Conservation (phyloP, 2,329 filamentous ascomycete genomes). For the Basipetospora chlamydospora region DNA sequence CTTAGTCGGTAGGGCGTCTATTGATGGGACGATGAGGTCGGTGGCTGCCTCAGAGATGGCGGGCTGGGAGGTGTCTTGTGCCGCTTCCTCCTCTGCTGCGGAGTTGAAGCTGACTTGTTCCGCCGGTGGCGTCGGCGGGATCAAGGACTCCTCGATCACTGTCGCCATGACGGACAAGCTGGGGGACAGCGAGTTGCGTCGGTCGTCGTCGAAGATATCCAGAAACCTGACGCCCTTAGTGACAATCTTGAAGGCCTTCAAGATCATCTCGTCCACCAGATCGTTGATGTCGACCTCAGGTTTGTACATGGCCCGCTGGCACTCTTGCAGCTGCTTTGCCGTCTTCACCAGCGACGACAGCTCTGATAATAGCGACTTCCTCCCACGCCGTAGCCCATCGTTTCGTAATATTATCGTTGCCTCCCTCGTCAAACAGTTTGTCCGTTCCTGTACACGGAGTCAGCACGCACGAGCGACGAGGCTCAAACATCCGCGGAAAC, state of each 20-base stretch:
- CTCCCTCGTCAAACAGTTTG: constrained; percentile 75
- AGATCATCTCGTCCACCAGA: constrained; percentile 80
- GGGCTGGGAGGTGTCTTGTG: neutral
- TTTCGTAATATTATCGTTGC: constrained; percentile 59
- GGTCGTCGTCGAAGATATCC: constrained; percentile 63
- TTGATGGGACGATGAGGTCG: too few species aligned
- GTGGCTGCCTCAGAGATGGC: too few species aligned
- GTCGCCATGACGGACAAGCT: constrained; percentile 46
- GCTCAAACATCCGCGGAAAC: too few species aligned
- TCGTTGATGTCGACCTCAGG: constrained; percentile 50
- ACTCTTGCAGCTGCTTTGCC: constrained; percentile 71
- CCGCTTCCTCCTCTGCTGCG: constrained; percentile 11
- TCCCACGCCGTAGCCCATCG: constrained; percentile 60
- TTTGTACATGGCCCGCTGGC: constrained; percentile 35
- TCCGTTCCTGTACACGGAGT: constrained; percentile 51
- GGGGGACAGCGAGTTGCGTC: constrained; percentile 11
- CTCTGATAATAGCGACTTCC: constrained; percentile 80
- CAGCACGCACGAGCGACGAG: constrained; percentile 4
- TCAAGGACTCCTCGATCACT: constrained; percentile 40
- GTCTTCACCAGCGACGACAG: constrained; percentile 80
- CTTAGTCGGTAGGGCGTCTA: too few species aligned
- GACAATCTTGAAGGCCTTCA: constrained; percentile 90
- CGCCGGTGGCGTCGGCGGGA: constrained; percentile 49
- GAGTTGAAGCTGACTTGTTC: constrained; percentile 37
- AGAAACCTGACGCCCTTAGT: constrained; percentile 80